phyloP scores from a whole-genome alignment of 2,329 filamentous ascomycete genomes.

The Chaetomium globosum region DNA sequence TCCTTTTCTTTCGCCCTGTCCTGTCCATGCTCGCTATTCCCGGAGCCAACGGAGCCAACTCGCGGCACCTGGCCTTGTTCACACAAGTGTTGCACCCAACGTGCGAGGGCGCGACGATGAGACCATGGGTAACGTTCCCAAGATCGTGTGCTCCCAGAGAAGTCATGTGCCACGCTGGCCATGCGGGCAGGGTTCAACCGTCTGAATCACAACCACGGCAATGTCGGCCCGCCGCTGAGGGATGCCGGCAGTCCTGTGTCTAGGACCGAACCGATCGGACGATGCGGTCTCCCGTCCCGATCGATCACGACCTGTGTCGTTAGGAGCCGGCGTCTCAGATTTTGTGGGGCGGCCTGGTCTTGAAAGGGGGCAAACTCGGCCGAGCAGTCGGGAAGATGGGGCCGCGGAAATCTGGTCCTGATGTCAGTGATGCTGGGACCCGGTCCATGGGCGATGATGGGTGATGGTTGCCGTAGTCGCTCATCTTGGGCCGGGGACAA shows the following conservation, averaged over 20 bases:
- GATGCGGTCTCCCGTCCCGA: slow-evolving; percentile 15
- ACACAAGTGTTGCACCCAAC: not conserved
- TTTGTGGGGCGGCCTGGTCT: not conserved
- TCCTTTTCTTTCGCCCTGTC: too few species aligned
- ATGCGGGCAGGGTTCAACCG: not conserved
- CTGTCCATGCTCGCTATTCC: not conserved
- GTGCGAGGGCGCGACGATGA: not conserved
- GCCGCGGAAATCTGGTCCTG: not conserved
- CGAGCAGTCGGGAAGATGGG: not conserved
- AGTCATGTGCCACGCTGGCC: slow-evolving; percentile 18
- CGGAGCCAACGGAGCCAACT: not conserved
- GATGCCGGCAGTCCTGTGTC: slow-evolving; percentile 2
- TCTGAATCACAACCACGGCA: not conserved
- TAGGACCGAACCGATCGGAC: slow-evolving; percentile 19
- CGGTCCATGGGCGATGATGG: not conserved
- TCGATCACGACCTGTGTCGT: not conserved
- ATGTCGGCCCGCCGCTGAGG: not conserved
- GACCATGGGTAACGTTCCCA: not conserved
- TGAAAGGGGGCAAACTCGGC: slow-evolving; percentile 8
- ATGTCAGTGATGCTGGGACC: not conserved
- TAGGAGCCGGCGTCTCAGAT: not conserved
- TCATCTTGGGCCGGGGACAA: not conserved
- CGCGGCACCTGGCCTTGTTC: not conserved
- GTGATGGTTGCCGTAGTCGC: not conserved
- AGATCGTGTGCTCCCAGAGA: not conserved